Conservation (phyloP, 2,329 filamentous ascomycete species). For the Fusarium subglutinans region DNA sequence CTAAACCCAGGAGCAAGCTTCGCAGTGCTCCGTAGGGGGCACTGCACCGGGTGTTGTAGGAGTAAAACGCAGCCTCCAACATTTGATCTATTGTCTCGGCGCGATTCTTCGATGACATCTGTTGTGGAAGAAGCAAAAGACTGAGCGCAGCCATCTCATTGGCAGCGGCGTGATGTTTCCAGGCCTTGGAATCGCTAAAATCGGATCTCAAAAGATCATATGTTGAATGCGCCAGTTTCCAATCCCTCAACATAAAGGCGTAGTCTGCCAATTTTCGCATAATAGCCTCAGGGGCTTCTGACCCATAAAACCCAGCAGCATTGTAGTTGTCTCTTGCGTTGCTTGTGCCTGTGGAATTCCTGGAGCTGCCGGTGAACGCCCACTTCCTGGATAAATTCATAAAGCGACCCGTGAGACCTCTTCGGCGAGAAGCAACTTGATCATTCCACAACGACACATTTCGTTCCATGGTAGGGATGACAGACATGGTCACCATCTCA, state of each 20-base stretch:
- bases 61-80: slow-evolving; percentile 91
- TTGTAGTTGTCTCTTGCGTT: slow-evolving; percentile 78
- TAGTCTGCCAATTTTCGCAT: slow-evolving; percentile 96
- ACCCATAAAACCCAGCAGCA: slow-evolving; percentile 79
- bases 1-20: slow-evolving; percentile 77
- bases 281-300: slow-evolving; percentile 85
- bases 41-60: slow-evolving; percentile 86
- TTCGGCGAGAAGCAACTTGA: slow-evolving; percentile 88
- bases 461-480: slow-evolving; percentile 96
- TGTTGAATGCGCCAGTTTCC: slow-evolving; percentile 89
- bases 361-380: slow-evolving; percentile 77
- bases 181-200: slow-evolving; percentile 95
- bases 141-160: slow-evolving; percentile 95
- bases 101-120: slow-evolving; percentile 77
- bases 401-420: slow-evolving; percentile 91
- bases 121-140: slow-evolving; percentile 79
- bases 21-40: slow-evolving; percentile 83
- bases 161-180: slow-evolving; percentile 91
- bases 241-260: slow-evolving; percentile 96
- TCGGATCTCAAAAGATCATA: slow-evolving; percentile 91
- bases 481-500: slow-evolving; percentile 94
- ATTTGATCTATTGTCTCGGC: slow-evolving; percentile 85
- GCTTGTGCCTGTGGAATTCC: slow-evolving; percentile 64
- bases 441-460: slow-evolving; percentile 95
- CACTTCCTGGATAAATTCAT: slow-evolving; percentile 93